Base-by-base conservation (phyloP, 108 stramenopile species). In the Stephanodiscus minutulus region DNA sequence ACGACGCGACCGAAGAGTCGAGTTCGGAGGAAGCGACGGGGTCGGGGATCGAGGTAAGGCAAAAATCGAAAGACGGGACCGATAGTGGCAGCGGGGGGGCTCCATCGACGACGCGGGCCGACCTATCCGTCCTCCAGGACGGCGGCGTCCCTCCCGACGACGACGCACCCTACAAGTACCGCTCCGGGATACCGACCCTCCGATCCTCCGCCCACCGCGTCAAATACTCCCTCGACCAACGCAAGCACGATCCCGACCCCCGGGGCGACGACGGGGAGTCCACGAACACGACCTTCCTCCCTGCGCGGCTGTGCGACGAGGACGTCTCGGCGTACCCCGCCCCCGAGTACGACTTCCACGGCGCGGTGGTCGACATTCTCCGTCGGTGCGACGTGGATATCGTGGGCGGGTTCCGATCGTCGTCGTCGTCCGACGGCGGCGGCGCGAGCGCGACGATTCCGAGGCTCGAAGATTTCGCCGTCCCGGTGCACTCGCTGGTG, bases 201-300 rank as follows among this genome's bases (percentile, higher is more conserved):
- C 77, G 93, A 36, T 87, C 88, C 2, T 87, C 93, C 6, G 84
- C 93, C 21, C 93, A 94, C 74, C 87, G 93, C 36, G 93, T 94
- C 20, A 89, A 88, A 64, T 85, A 74, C 66, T 77, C 85, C 17
- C 65, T 76, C n/a, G 81, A 85, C 33, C 73, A 86, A 49, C 87
- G 92, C 15, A 81, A 83, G 58, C 84, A 87, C 62, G 79, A 87
- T 56, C 89, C 92, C 8, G 84, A 89, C 71, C 89, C 86, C 22
- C 61, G 62, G 49, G 72, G 80, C 56, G 62, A 71, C 0, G 31
- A 82, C 44, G 88, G 88, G 25, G 76, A 76, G 17, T 70, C 84
- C 56, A 88, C 85, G 17, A 82, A 79, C 18, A 85, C 83, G 1
- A 82, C 89, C 10, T 88, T 88, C 73, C 39, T 94, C 11, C 93